A percentile compares a stretch with the other conserved stretches of the same genome.
Evolutionary conservation across 345 rosid species (phyloP).

Genomic region (Eucalyptus marginata): DNA sequence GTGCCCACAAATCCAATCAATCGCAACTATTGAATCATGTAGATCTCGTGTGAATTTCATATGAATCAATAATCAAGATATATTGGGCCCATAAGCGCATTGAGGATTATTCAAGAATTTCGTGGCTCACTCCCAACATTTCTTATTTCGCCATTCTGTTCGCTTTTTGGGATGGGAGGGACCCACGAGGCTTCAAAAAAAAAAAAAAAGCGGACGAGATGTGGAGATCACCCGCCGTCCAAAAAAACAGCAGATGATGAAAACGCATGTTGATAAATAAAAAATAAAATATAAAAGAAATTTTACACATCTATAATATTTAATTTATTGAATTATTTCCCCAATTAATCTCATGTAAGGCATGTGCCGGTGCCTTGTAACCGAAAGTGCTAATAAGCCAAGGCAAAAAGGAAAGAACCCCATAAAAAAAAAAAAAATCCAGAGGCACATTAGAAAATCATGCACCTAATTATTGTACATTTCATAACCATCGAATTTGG

Average conservation of each 20-base stretch:
- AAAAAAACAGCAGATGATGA: background rate
- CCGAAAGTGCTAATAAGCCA: background rate
- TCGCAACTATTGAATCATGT: too few species aligned
- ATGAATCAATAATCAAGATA: background rate
- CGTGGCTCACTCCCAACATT: background rate
- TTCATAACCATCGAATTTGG: background rate
- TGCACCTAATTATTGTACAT: background rate
- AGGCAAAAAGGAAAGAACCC: background rate
- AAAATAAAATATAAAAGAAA: background rate
- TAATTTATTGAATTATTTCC: background rate
- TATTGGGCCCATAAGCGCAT: background rate
- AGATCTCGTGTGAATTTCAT: fast-evolving
- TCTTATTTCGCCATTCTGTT: background rate
- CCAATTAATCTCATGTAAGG: background rate
- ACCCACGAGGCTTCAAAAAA: background rate
- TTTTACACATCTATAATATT: background rate
- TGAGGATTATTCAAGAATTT: background rate
- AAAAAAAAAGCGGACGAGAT: background rate
- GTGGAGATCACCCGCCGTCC: background rate
- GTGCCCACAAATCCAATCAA: background rate
- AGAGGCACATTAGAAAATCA: background rate
- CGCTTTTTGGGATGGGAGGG: background rate
- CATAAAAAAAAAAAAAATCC: background rate
- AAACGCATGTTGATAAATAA: background rate
- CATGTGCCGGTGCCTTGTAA: background rate